Conservation (phyloP, 495 filamentous ascomycete genomes). For the Venustampulla echinocandica region DNA sequence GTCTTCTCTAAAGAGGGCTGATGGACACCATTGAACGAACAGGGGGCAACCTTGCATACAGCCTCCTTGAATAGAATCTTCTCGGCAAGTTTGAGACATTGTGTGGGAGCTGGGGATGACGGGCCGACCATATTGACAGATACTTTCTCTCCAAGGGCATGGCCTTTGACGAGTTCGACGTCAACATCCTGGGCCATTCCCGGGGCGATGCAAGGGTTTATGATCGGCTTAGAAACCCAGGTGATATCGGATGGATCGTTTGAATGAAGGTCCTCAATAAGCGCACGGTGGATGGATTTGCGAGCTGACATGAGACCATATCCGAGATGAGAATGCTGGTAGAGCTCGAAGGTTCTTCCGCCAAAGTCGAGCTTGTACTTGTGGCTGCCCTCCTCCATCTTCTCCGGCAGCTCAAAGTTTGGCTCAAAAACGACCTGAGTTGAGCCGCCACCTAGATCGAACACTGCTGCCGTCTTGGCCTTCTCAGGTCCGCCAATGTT, state of each 20-base stretch:
- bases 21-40: constrained; percentile 95
- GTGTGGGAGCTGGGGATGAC: constrained; percentile 58
- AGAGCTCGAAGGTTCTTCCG: constrained; percentile 84
- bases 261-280: constrained; percentile 54
- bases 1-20: constrained; percentile 90
- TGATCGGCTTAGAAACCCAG: constrained; percentile 57
- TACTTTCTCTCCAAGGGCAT: constrained; percentile 45
- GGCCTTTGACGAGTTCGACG: constrained; percentile 52
- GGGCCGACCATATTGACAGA: constrained; percentile 89
- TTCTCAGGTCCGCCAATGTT: constrained; percentile 93
- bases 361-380: constrained; percentile 91
- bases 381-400: constrained; percentile 82
- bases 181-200: constrained; percentile 63
- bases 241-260: constrained; percentile 33
- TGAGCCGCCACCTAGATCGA: constrained; percentile 92
- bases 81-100: constrained; percentile 85
- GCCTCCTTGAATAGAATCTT: constrained; percentile 83
- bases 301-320: constrained; percentile 95
- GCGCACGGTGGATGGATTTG: constrained; percentile 64
- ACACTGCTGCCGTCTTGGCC: constrained; percentile 82
- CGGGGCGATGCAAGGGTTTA: constrained; percentile 83
- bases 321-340: constrained; percentile 96
- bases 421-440: constrained; percentile 98
- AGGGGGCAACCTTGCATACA: constrained; percentile 73
- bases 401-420: constrained; percentile 89